Base-by-base conservation (phyloP, 495 filamentous ascomycete genomes). In the Daldinia vernicosa region DNA sequence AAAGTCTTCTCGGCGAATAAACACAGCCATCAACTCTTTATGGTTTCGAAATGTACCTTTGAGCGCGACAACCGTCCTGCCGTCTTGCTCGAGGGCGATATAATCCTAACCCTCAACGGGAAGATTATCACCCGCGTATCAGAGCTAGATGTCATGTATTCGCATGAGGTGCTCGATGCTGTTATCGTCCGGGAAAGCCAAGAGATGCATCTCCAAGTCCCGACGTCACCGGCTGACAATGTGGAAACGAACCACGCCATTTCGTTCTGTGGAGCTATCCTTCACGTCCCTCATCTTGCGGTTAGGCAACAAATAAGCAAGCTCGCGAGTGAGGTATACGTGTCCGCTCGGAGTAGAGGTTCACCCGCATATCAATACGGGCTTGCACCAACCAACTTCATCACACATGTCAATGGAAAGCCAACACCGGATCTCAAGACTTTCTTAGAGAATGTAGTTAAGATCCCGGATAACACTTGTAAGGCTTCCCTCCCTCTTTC, bases 241-340 rank as follows among this genome's bases (percentile, higher is more conserved):
- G 84, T 98, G 17, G 96, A 98, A 81, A 99, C 95, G 0, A 89
- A 93, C 75, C 89, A 91, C 19, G 93, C 93, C 4, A 89, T 99
- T 60, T 91, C 92, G 32, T 99, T 98, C 86, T 98, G 95, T 79
- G 95, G 95, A 57, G 95, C 95, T 53, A 89, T 97, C 27, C 81
- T 99, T 27, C 95, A 99, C 74, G 89, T 91, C 28, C 95, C 95
- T 1, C 95, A 99, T 80, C 94, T 97, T 76, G 96, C 96, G 40
- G 95, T 99, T 3, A 86, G 95, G 15, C 95, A 99, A 80, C 95
- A 99, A 77, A 98, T 99, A 76, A 91, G 89, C 75, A 95, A 95
- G 76, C 85, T 99, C n/a, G 94, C 97, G 75, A 94, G 91, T 67
- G 94, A 97, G 79, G 89, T 98, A n/a, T 99, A 99, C 77, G 93